Evolutionary conservation across 768 basidiomycete genomes (phyloP), one percentile per base, ranked within the genome.

Genomic region (Pleurotus tuber-regium): DNA sequence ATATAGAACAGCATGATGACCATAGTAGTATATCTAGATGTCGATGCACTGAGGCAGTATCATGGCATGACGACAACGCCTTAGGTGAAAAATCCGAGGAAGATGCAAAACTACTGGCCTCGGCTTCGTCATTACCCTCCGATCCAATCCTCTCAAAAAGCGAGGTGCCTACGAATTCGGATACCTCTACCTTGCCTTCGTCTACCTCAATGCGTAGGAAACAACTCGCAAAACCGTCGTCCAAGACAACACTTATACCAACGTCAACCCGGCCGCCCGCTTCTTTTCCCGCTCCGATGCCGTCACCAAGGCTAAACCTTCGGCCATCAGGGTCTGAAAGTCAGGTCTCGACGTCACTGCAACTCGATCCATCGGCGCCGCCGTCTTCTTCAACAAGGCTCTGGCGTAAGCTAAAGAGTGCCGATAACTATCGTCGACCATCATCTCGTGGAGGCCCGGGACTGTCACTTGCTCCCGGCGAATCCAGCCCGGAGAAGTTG

Each of bases 1-100:
- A 63, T 58, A 35, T 44, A 52, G 7, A 62, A 63, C 19, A 66
- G 61, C 12, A 63, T 71, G 9, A 52, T 41, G n/a, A 24, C 46
- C 35, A 43, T 29, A 31, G 31, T 6, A 52, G 30, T 14, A 26
- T 41, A 9, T 33, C 36, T 2, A 14, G 24, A 2, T 14, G 23
- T 14, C 26, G 18, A 18, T 36, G 40, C 16, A 41, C 12, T 11
- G 39, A 44, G 35, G 52, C 26, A 18, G 41, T 33, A 11, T 48
- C 31, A 24, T 48, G 29, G 46, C 46, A 33, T 21, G 46, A 48
- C 18, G 31, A 35, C 29, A 8, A 29, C 2, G n/a, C 35, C 7
- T 21, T 48, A 3, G 46, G 35, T 18, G 46, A 48, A 38, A 19
- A 38, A 16, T 19, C 12, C 2, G 35, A 38, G 35, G 35, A 38